A percentile compares a stretch with the other conserved stretches of the same genome.
These are phyloP conservation scores for Stachybotrys chlorohalonatus DNA, from an alignment of 2,329 filamentous ascomycete species.

Conservation along the genomic window DNA sequence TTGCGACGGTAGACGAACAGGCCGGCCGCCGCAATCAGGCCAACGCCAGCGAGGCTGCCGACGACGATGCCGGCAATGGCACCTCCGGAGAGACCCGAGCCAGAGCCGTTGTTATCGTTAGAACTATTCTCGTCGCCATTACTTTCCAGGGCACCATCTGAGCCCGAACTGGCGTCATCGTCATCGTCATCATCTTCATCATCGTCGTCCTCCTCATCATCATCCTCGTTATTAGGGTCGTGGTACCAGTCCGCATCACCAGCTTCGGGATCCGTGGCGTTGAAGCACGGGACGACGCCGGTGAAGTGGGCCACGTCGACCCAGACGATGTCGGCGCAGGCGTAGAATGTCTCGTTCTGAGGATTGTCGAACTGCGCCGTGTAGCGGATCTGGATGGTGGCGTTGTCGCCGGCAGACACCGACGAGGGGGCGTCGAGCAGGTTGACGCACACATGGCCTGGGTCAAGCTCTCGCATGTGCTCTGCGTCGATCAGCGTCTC, in stretches of 20 bases:
- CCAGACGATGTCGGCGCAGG: constrained; percentile 39
- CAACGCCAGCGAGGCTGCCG: constrained; percentile 55
- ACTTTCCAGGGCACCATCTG: neutral
- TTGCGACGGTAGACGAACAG: constrained; percentile 42
- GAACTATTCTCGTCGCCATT: constrained; percentile 5
- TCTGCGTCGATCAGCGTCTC: constrained; percentile 24
- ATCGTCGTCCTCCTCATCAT: constrained; percentile 2
- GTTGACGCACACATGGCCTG: constrained; percentile 36
- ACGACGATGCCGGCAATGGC: constrained; percentile 69
- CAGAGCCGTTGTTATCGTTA: constrained; percentile 14
- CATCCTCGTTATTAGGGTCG: constrained; percentile 12
- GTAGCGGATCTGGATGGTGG: constrained; percentile 41
- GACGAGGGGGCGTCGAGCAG: constrained; percentile 23
- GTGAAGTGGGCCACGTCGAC: constrained; percentile 25
- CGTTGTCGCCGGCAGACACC: constrained; percentile 30
- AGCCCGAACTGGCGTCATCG: neutral
- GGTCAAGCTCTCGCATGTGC: constrained; percentile 27
- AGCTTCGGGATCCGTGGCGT: constrained; percentile 22
- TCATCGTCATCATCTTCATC: constrained; percentile 3
- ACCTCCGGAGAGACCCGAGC: constrained; percentile 47
- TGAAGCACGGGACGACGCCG: constrained; percentile 31
- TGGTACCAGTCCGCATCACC: neutral
- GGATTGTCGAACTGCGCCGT: constrained; percentile 32
- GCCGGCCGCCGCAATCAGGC: constrained; percentile 49
- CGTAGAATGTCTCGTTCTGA: constrained; percentile 36